Evolutionary conservation across 2,329 filamentous ascomycete genomes (phyloP).

Genomic region (Dactylellina sp.): DNA sequence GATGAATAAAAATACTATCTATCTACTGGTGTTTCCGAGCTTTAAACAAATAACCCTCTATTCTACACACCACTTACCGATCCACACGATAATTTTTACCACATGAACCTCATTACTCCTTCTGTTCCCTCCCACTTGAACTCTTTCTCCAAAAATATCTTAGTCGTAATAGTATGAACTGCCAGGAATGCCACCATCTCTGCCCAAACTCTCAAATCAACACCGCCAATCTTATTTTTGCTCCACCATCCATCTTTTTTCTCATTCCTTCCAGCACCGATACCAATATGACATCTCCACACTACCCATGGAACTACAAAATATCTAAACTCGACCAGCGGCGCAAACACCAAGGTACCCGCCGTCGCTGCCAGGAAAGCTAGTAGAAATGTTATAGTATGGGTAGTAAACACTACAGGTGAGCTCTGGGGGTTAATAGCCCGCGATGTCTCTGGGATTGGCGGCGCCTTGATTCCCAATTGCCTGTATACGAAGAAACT

Average conservation of each 20-base stretch:
- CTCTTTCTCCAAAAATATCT: conserved; percentile 76
- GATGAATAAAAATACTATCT: background rate
- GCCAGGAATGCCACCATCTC: conserved; percentile 78
- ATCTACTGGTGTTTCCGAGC: too few species aligned
- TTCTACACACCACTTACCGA: too few species aligned
- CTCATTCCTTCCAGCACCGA: conserved; percentile 21
- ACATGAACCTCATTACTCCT: conserved; percentile 82
- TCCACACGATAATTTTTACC: conserved; percentile 66
- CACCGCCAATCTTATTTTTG: conserved; percentile 55
- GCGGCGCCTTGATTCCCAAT: conserved; percentile 65
- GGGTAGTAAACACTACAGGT: conserved; percentile 67
- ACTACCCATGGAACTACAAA: conserved; percentile 96
- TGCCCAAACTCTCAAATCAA: conserved; percentile 67
- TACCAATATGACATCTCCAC: conserved; percentile 79
- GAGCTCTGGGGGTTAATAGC: conserved; percentile 51
- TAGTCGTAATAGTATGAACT: conserved; percentile 76
- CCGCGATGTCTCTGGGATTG: conserved; percentile 57
- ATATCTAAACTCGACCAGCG: conserved; percentile 93
- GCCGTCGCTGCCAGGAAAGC: conserved; percentile 77
- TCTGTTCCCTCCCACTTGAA: conserved; percentile 74
- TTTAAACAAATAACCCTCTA: too few species aligned
- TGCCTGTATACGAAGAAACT: conserved; percentile 76
- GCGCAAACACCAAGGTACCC: conserved; percentile 85
- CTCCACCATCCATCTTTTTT: conserved; percentile 23
- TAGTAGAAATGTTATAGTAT: conserved; percentile 68